A percentile compares a stretch with the other conserved stretches of the same genome.
phyloP scores from a whole-genome alignment of 2,329 filamentous ascomycete genomes.

The Byssothecium circinans region DNA sequence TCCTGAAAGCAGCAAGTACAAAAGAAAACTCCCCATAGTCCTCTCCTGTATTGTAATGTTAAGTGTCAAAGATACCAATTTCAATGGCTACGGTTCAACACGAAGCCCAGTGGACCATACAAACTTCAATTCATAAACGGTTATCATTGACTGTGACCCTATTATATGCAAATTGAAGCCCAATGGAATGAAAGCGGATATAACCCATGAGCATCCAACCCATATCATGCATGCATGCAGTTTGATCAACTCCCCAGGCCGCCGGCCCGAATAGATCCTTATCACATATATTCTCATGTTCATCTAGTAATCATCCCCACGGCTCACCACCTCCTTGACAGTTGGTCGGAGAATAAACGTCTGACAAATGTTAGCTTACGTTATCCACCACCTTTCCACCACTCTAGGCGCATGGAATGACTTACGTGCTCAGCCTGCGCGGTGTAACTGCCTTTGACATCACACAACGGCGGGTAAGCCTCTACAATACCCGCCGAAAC shows the following conservation, averaged over 20 bases:
- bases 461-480: conserved; percentile 83
- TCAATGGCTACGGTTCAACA: too few relatives aligned
- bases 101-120: too few relatives aligned
- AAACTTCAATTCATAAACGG: too few relatives aligned
- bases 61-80: too few relatives aligned
- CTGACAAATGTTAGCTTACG: conserved; percentile 22
- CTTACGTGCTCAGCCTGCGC: conserved; percentile 93
- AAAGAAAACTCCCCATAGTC: too few relatives aligned
- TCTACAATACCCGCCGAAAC: conserved; percentile 83
- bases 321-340: conserved; percentile 84
- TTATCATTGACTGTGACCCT: neutral
- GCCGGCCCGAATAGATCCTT: too few relatives aligned
- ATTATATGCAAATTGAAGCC: neutral
- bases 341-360: conserved; percentile 43
- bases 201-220: neutral
- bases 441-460: conserved; percentile 92
- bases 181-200: neutral
- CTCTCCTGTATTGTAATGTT: too few relatives aligned
- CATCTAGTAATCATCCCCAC: conserved; percentile 77
- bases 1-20: too few relatives aligned
- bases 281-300: too few relatives aligned
- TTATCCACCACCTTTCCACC: too few relatives aligned
- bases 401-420: conserved; percentile 21
- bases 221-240: neutral
- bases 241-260: neutral